Base-by-base conservation (phyloP, 148 eudicot species). In the Nyssa sinensis region DNA sequence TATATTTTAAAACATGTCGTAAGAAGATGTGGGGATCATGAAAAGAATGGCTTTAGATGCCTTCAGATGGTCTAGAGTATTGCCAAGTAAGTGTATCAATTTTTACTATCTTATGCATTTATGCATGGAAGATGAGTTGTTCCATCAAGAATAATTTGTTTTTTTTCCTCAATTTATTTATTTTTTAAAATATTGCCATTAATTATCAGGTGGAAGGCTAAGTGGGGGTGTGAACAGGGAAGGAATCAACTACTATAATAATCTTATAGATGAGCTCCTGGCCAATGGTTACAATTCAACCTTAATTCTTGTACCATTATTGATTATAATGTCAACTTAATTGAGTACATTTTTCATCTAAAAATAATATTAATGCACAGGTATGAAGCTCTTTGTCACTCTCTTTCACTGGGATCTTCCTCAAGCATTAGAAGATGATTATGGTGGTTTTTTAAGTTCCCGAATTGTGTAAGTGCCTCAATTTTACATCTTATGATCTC, bases 201-300 rank as follows among this genome's bases (percentile, higher is more conserved):
- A 35, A 35, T 9, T 62, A 69, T 30, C 79, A 86, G 93, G 65
- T 77, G 93, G 93, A 41, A 86, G 77, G 72, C 37, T 79, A 16
- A 84, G 79, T 37, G 71, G 77, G 49, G 90, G 88, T 17, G 79
- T 89, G 58, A 89, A 83, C 72, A 37, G 79, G 61, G 74, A 74
- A 67, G 93, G 93, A 62, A n/a, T 89, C 25, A 16, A 65, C 27
- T 89, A 84, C 75, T 89, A 89, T 77, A 84, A 85, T 80, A 85
- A 85, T 24, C 83, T 89, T 44, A 86, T 89, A n/a, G 77, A 88
- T 53, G 77, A 81, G 57, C 84, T 80, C 47, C 51, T 81, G 70
- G 69, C 74, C 7, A 85, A 81, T 53, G 88, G 88, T 85, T 5
- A 57, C 41, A 29, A 19, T 21, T 34, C 44, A 27, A 4, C 32